Evolutionary conservation across 192 early-diverging fungal species (phyloP), one percentile per base, ranked within the genome.

Genomic region (Umbelopsis vinacea): DNA sequence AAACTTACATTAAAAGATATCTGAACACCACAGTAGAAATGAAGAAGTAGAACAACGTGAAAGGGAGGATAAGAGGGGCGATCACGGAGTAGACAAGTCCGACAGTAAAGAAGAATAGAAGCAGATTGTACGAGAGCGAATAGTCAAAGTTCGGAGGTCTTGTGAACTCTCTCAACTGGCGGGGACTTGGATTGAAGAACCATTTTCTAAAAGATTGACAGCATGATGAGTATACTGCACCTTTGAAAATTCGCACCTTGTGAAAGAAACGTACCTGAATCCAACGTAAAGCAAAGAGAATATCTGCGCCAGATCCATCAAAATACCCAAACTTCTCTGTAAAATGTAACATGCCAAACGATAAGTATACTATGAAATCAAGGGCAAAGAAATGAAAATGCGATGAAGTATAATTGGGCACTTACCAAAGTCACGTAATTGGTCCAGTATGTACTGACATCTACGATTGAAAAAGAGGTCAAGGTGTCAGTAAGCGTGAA

Each of bases 61-160:
- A 92, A 29, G 87, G 83, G 33, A 92, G 76, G 21, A 87, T 84
- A 22, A 93, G 74, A 7, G 92, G 92, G 6, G 91, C 84, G 68
- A 91, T 87, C 12, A 92, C 86, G 29, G 87, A 87, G 74, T 92
- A 93, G 26, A 92, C 71, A 60, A 92, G 83, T 43, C 89, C 86
- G 57, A 92, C 87, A 2, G 90, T 91, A 55, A 92, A 87, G 38
- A 92, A 82, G 76, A 91, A 93, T 66, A 91, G 66, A 23, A 90
- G 88, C 14, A 87, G 71, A 45, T 90, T 89, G 77, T 91, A 91
- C 40, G 87, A 88, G 0, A 87, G 77, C 35, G 90, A 83, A 71
- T 85, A 92, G 71, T 93, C 92, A 77, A 93, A 91, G 50, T 88
- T 87, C 2, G 86, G 83, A 19, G 92, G 89, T 66, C 87, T 75